Percentiles rank a stretch among this genome's conserved stretches.
Evolutionary conservation across 345 rosid genomes (phyloP).

Genomic region (Hibiscus tridactylites): DNA sequence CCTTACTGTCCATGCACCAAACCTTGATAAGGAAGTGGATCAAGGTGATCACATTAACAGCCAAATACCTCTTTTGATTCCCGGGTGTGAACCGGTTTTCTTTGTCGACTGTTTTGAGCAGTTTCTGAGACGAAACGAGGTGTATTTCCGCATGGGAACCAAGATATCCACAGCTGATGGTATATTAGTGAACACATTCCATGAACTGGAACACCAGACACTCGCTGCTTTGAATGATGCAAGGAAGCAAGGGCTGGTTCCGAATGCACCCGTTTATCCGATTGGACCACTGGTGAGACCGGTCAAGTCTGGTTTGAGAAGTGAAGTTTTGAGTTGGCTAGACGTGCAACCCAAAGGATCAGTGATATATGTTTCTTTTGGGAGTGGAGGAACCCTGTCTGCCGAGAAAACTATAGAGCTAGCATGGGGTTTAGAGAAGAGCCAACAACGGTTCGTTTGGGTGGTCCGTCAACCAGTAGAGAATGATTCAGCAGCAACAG

Average conservation of each 20-base stretch:
- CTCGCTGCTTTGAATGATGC: constrained; percentile 16
- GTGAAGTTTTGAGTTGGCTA: constrained; percentile 29
- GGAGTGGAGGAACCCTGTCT: constrained; percentile 40
- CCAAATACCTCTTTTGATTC: constrained; percentile 27
- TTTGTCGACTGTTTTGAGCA: constrained; percentile 35
- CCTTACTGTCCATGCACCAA: constrained; percentile 29
- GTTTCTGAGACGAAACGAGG: constrained; percentile 16
- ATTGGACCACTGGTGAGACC: constrained; percentile 30
- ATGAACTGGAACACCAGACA: constrained; percentile 29
- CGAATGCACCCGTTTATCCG: neutral
- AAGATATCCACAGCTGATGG: constrained; percentile 40
- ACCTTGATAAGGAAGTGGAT: constrained; percentile 18
- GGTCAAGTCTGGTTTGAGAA: constrained; percentile 12
- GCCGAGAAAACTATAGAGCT: constrained; percentile 1
- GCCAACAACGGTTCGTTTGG: constrained; percentile 13
- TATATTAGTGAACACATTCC: constrained; percentile 51
- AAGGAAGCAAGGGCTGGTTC: constrained; percentile 8
- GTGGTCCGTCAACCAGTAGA: constrained; percentile 34
- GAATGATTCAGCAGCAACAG: constrained; percentile 26
- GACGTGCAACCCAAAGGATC: constrained; percentile 30
- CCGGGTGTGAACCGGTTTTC: constrained; percentile 47
- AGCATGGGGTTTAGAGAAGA: neutral
- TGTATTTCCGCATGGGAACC: constrained; percentile 8
- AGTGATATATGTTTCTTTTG: constrained; percentile 40
- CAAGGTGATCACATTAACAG: constrained; percentile 9